A percentile compares a stretch with the other conserved stretches of the same genome.
phyloP scores from a whole-genome alignment of 2,329 filamentous ascomycete genomes.

The Phyllosticta citrichinensis region DNA sequence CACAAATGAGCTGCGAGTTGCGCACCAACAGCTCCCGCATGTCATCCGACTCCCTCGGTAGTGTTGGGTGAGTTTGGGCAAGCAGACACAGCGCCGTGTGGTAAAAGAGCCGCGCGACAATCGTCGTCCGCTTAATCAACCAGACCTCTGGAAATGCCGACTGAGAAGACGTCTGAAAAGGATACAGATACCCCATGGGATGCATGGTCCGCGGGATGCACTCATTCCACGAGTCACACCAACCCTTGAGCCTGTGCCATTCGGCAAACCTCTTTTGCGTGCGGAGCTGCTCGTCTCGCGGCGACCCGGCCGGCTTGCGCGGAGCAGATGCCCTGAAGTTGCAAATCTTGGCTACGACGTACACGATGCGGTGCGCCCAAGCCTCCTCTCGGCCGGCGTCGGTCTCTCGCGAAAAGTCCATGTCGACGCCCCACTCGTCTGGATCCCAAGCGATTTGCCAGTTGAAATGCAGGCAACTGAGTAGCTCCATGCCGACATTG shows the following conservation, averaged over 20 bases:
- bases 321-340: conserved; percentile 70
- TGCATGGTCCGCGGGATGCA: conserved; percentile 78
- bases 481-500: conserved; percentile 81
- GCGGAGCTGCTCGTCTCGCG: conserved; percentile 50
- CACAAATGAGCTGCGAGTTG: conserved; percentile 78
- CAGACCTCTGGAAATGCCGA: conserved; percentile 82
- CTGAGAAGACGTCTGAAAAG: conserved; percentile 55
- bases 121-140: conserved; percentile 72
- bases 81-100: conserved; percentile 78
- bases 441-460: conserved; percentile 84
- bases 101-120: conserved; percentile 77
- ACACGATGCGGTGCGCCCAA: conserved; percentile 84
- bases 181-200: conserved; percentile 66
- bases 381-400: conserved; percentile 61
- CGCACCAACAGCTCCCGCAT: conserved; percentile 61
- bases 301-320: conserved; percentile 48
- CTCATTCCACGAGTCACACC: conserved; percentile 75
- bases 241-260: conserved; percentile 69
- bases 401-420: conserved; percentile 54
- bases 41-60: conserved; percentile 50
- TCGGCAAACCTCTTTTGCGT: conserved; percentile 58
- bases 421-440: conserved; percentile 78
- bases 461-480: conserved; percentile 78
- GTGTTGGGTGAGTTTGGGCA: conserved; percentile 65
- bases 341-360: conserved; percentile 75